Percentiles rank a stretch among this genome's conserved stretches.
phyloP scores from a whole-genome alignment of 2,329 filamentous ascomycete genomes.

The Gaeumannomyces sp. region DNA sequence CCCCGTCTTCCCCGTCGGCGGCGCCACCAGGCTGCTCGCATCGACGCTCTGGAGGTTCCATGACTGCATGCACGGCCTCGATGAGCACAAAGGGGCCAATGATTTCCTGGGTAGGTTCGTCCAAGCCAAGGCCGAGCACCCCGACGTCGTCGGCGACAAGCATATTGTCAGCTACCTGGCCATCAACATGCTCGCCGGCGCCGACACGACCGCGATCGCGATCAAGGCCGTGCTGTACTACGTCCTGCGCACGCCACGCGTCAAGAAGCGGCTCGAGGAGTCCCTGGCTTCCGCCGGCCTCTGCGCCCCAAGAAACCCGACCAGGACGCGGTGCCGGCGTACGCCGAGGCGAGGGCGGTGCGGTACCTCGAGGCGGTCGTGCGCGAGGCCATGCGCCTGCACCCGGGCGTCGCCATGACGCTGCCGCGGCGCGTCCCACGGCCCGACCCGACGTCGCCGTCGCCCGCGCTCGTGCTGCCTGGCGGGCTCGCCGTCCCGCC shows the following conservation, averaged over 20 bases:
- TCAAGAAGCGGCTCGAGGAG: conserved; percentile 20
- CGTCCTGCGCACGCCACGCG: conserved; percentile 24
- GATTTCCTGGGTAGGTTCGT: conserved; percentile 37
- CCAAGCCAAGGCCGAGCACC: conserved; percentile 28
- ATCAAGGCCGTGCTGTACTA: conserved; percentile 30
- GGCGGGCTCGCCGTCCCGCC: conserved; percentile 28
- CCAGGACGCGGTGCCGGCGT: conserved; percentile 6
- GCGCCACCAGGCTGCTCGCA: neutral
- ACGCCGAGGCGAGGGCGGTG: conserved; percentile 21
- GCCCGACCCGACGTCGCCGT: conserved; percentile 37
- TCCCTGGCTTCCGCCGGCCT: conserved; percentile 26
- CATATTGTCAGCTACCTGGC: conserved; percentile 30
- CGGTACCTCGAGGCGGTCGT: conserved; percentile 45
- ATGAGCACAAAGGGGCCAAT: conserved; percentile 15
- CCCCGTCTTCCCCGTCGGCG: conserved; percentile 26
- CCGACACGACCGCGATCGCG: conserved; percentile 28
- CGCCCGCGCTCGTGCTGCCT: conserved; percentile 27
- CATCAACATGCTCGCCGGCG: conserved; percentile 28
- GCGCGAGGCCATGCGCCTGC: conserved; percentile 43
- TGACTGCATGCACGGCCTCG: conserved; percentile 20
- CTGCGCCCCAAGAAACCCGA: conserved; percentile 5
- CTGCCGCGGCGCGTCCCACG: conserved; percentile 43
- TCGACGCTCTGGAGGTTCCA: conserved; percentile 24
- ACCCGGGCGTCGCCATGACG: conserved; percentile 40
- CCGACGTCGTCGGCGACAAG: conserved; percentile 27